Percentiles rank a stretch among this genome's conserved stretches.
phyloP scores from a whole-genome alignment of 2,329 filamentous ascomycete species.

The Xylariaceae sp. region DNA sequence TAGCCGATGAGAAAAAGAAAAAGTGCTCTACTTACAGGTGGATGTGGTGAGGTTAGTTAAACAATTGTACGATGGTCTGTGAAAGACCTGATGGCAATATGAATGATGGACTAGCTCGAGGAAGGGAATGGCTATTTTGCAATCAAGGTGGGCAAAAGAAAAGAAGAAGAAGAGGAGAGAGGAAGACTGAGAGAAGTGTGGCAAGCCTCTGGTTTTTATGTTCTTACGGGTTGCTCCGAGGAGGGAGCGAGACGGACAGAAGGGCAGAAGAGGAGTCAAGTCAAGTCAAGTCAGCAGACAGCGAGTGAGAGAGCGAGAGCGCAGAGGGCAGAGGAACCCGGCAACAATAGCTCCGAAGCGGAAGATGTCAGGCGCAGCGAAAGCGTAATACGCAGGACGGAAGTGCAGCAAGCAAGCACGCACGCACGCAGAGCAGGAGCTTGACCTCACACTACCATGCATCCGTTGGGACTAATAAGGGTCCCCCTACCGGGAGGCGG shows the following conservation, averaged over 20 bases:
- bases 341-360: slow-evolving; percentile 17
- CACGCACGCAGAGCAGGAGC: no score
- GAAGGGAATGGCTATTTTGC: slow-evolving; percentile 23
- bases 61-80: background rate
- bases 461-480: no score
- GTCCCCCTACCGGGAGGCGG: no score
- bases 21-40: slow-evolving; percentile 15
- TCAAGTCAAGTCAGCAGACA: slow-evolving; percentile 22
- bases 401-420: no score
- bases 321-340: slow-evolving; percentile 8
- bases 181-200: slow-evolving; percentile 29
- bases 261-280: slow-evolving; percentile 20
- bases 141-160: slow-evolving; percentile 31
- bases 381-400: no score
- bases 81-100: slow-evolving; percentile 6
- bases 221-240: slow-evolving; percentile 13
- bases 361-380: slow-evolving; percentile 16
- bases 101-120: slow-evolving; percentile 13
- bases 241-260: slow-evolving; percentile 6
- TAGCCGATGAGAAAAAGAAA: slow-evolving; percentile 4
- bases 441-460: no score
- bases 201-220: slow-evolving; percentile 34
- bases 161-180: slow-evolving; percentile 28
- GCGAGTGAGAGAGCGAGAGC: background rate
- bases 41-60: background rate